phyloP scores from a whole-genome alignment of 2,329 filamentous ascomycete genomes.

The Nigrospora sphaerica region DNA sequence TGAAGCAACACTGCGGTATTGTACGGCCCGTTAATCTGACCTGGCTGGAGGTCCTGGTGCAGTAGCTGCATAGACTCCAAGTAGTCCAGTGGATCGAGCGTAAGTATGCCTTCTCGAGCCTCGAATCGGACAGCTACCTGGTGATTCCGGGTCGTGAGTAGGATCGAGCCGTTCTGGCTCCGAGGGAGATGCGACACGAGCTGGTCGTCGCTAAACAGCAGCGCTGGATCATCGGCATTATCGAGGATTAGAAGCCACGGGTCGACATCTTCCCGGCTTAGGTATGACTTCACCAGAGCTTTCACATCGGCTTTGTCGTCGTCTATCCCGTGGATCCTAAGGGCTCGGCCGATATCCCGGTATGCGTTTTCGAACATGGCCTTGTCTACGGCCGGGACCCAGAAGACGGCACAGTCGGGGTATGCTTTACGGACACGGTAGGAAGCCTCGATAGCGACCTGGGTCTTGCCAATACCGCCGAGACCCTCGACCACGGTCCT shows the following conservation, averaged over 20 bases:
- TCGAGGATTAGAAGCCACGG: conserved; percentile 35
- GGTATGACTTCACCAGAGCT: conserved; percentile 22
- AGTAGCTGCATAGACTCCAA: conserved; percentile 18
- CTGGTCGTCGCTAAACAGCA: not conserved
- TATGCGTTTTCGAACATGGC: too few relatives aligned
- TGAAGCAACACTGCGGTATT: conserved; percentile 14
- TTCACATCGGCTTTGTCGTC: conserved; percentile 27
- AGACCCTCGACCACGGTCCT: not conserved
- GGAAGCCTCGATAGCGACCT: too few relatives aligned
- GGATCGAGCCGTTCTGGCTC: conserved; percentile 16
- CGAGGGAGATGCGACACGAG: not conserved
- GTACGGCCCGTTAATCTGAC: conserved; percentile 7
- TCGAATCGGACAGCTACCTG: conserved; percentile 21
- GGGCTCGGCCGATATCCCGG: conserved; percentile 20
- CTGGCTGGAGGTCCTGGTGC: conserved; percentile 13
- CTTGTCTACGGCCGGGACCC: too few relatives aligned
- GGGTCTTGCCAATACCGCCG: too few relatives aligned
- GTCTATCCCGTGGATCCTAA: conserved; percentile 19
- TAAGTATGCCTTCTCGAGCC: conserved; percentile 16
- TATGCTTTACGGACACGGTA: too few relatives aligned
- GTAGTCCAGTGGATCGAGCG: conserved; percentile 19
- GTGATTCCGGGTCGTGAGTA: conserved; percentile 29
- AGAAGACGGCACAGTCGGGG: too few relatives aligned
- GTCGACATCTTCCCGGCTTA: conserved; percentile 16
- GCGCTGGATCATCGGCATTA: conserved; percentile 29